Evolutionary conservation across 768 basidiomycete genomes (phyloP).

Genomic region (Lactifluus subvellereus): DNA sequence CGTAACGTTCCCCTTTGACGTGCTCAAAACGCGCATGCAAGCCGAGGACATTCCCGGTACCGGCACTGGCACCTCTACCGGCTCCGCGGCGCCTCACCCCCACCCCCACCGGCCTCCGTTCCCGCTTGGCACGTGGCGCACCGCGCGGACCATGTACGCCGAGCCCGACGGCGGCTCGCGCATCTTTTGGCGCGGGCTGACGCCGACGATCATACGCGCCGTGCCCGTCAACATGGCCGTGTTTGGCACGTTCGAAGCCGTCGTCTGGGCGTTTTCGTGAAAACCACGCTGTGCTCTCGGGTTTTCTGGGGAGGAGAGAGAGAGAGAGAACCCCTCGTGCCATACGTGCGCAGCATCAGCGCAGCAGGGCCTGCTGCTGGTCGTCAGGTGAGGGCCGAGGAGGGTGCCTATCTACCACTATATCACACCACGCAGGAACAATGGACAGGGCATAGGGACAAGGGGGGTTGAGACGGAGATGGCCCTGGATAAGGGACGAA

Average conservation of each 20-base stretch:
- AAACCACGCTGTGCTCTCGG: too few relatives aligned
- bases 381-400: too few relatives aligned
- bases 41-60: constrained; percentile 29
- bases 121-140: constrained; percentile 46
- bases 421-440: background rate
- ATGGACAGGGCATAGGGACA: background rate
- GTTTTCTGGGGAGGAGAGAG: too few relatives aligned
- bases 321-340: too few relatives aligned
- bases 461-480: background rate
- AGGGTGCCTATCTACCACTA: too few relatives aligned
- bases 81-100: background rate
- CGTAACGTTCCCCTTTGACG: constrained; percentile 81
- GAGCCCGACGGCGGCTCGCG: constrained; percentile 47
- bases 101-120: background rate
- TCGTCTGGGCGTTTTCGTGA: constrained; percentile 39
- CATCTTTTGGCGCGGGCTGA: constrained; percentile 73
- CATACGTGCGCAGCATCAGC: too few relatives aligned
- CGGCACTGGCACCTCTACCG: background rate
- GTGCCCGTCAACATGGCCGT: constrained; percentile 84
- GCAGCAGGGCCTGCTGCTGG: too few relatives aligned
- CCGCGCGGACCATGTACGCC: constrained; percentile 54
- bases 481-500: background rate
- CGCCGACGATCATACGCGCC: constrained; percentile 78
- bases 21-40: constrained; percentile 87
- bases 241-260: constrained; percentile 65